Base-by-base conservation (phyloP, 345 rosid genomes). In the Combretum micranthum region DNA sequence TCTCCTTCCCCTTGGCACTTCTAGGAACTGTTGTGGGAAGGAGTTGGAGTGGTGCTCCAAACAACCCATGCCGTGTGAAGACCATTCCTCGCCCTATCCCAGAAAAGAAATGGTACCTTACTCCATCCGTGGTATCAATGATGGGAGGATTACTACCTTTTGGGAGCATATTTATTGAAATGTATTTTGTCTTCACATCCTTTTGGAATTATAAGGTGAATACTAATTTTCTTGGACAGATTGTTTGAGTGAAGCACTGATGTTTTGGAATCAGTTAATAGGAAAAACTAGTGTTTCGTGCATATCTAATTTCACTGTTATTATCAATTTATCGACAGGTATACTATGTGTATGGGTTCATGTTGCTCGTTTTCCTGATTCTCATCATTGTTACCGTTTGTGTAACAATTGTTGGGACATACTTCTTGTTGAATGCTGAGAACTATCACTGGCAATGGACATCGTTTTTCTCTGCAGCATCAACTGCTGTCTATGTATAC, bases 371-470 rank as follows among this genome's bases (percentile, higher is more conserved):
- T 55, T 90, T 90, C 61, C 74, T 90, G 76, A 90, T 90, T 60
- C 97, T 90, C 50, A 69, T 84, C 23, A 84, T 90, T 20, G 97
- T 90, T 50, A 84, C 97, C 20, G 83, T 86, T 52, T 90, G 97
- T 63, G 97, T 90, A 47, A 86, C 97, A 63, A 86, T 90, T 1
- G 97, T 84, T 73, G 97, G 97, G 22, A 83, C 97, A 7, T 90
- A 90, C 67, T 90, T 86, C 85, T 67, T 90, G 66, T 85, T 90
- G 57, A 90, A 90, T 66, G 97, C 97, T 42, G 97, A 90, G 80
- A 90, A 90, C 61, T 90, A 90, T 69, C 95, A 90, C 74, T 90
- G 97, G 97, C 97, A 90, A 66, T 90, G 97, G 97, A 90, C 97
- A 0, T 90, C 97, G 21, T 90, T 86, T 66, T 81, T 84, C 76